Evolutionary conservation across 106 monocot genomes (phyloP).

Genomic region (Narthecium ossifragum): DNA sequence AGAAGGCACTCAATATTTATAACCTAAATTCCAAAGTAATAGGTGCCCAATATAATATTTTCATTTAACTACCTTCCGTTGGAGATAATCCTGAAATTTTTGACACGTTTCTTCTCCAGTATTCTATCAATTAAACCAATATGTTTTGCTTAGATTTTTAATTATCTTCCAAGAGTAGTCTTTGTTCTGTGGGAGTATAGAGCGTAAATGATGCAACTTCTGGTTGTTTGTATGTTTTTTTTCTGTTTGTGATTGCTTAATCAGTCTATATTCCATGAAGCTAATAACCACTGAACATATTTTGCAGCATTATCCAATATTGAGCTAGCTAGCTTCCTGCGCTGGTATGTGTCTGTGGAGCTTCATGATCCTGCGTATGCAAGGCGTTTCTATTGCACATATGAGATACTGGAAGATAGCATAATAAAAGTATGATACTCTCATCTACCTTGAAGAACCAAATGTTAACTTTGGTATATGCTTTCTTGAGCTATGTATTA

Average conservation of each 20-base stretch:
- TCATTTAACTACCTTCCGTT: too few species aligned
- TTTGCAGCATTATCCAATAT: slow-evolving; percentile 85
- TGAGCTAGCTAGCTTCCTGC: slow-evolving; percentile 95
- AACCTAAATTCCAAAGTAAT: too few species aligned
- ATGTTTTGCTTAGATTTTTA: too few species aligned
- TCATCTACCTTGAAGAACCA: too few species aligned
- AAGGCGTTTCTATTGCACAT: slow-evolving; percentile 74
- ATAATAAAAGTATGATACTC: slow-evolving; percentile 64
- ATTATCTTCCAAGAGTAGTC: too few species aligned
- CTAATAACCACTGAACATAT: background rate
- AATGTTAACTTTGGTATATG: too few species aligned
- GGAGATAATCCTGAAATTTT: too few species aligned
- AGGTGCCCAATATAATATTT: too few species aligned
- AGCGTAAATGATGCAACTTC: background rate
- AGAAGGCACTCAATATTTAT: too few species aligned
- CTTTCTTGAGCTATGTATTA: too few species aligned
- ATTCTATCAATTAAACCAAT: too few species aligned
- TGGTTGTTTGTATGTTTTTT: slow-evolving; percentile 1
- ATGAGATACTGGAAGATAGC: slow-evolving; percentile 81
- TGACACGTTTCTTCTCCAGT: too few species aligned
- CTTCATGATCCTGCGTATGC: slow-evolving; percentile 88
- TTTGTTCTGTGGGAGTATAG: background rate
- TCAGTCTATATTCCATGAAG: background rate
- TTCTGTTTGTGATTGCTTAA: background rate
- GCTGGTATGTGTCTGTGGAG: slow-evolving; percentile 92